Percentiles rank a stretch among this genome's conserved stretches.
These are phyloP conservation scores for Biscogniauxia marginata DNA, from an alignment of 2,329 filamentous ascomycete species.

Conservation along the genomic window DNA sequence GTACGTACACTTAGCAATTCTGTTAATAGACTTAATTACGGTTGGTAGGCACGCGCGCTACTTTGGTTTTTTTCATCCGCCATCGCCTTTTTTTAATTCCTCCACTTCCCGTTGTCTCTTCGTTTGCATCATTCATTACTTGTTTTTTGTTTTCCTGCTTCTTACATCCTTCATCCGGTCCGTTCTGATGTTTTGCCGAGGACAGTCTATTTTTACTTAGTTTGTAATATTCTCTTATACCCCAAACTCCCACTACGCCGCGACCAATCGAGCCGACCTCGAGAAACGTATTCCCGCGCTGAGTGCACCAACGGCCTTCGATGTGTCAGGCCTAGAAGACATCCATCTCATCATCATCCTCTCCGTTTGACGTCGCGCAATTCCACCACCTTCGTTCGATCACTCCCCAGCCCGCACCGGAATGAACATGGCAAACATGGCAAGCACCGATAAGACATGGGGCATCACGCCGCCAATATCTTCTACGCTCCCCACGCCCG, in stretches of 20 bases:
- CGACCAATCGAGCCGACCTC: neutral
- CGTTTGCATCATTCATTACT: neutral
- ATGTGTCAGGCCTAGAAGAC: neutral
- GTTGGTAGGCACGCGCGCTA: neutral
- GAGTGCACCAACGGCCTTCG: neutral
- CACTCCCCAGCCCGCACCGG: slow-evolving; percentile 1
- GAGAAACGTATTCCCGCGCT: neutral
- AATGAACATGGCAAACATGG: slow-evolving; percentile 14
- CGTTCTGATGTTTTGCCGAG: neutral
- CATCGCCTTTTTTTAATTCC: neutral
- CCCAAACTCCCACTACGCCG: too few relatives aligned
- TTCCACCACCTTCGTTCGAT: neutral
- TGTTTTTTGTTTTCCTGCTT: neutral
- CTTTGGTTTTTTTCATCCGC: neutral
- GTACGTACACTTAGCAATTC: neutral
- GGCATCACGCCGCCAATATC: slow-evolving; percentile 88
- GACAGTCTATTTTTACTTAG: neutral
- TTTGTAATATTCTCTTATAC: neutral
- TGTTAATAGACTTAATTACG: neutral
- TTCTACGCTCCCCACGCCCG: slow-evolving; percentile 68
- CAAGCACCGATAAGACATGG: slow-evolving; percentile 30
- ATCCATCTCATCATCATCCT: neutral
- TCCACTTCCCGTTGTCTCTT: neutral
- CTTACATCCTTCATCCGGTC: neutral
- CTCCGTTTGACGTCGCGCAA: neutral